Evolutionary conservation across 495 filamentous ascomycete species (phyloP), one percentile per base, ranked within the genome.

Genomic region (Penicillium daleae): DNA sequence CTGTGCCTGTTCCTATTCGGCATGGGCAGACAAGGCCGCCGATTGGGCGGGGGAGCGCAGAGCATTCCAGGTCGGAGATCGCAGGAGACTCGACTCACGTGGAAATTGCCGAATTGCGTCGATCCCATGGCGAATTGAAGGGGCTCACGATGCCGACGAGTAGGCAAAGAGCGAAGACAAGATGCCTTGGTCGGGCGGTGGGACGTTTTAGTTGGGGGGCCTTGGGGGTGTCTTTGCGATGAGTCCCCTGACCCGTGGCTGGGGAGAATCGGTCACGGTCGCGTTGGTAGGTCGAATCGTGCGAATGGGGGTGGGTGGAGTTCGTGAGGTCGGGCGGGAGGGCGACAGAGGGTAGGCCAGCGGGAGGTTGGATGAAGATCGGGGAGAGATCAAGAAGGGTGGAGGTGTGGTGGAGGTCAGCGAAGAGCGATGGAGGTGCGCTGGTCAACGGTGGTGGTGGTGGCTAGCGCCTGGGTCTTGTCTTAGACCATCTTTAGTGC

Each of bases 51-150:
- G 27, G 29, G 49, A 17, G 13, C 24, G 21, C 42, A 48, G 54
- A 21, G 51, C 51, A 57, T 56, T 60, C 42, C 46, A 62, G 55
- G 64, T 9, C 13, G 55, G 64, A 56, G 48, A 62, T 56, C 51
- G 46, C 51, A 63, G 62, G n/a, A 46, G 7, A 70, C n/a, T n/a
- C n/a, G n/a, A 84, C 90, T 82, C 82, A 96, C 92, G 75, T 91
- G 80, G 78, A 97, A 97, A 69, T 94, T 92, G 58, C 92, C 92
- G 78, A 95, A 97, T 68, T 92, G 87, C 57, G 92, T 86, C 49
- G 81, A 83, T 51, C 82, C 81, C 83, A 85, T 85, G 56, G 60
- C 69, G 76, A 74, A 55, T 61, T 37, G 40, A 35, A 33, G 31
- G n/a, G 12, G 29, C 26, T 27, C 29, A 24, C 46, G 40, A 51